Percentiles rank a stretch among this genome's conserved stretches.
These are phyloP conservation scores for Nitzschia sp. DNA, from an alignment of 108 stramenopile species.

Conservation along the genomic window DNA sequence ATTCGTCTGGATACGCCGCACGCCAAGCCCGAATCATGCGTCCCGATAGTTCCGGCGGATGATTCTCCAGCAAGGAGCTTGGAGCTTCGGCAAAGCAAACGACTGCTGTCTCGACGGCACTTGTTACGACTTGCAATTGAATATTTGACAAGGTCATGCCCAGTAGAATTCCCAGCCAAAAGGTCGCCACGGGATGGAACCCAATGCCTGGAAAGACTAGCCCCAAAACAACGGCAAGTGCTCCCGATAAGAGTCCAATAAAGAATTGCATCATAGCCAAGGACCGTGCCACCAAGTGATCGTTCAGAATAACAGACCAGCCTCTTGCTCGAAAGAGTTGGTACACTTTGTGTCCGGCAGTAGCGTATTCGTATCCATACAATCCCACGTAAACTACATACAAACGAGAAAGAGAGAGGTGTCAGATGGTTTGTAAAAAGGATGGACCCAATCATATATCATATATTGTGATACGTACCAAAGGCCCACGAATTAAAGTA, in stretches of 20 bases:
- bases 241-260: constrained; percentile 59
- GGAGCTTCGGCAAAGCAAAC: constrained; percentile 89
- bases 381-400: constrained; percentile 61
- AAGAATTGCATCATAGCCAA: constrained; percentile 49
- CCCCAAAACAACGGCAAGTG: constrained; percentile 29
- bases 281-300: constrained; percentile 53
- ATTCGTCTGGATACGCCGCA: constrained; percentile 67
- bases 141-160: constrained; percentile 44
- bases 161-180: constrained; percentile 26
- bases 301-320: constrained; percentile 68
- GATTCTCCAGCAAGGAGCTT: constrained; percentile 41
- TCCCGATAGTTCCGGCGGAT: constrained; percentile 49
- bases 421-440: not conserved
- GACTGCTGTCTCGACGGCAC: constrained; percentile 79
- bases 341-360: constrained; percentile 65
- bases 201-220: not conserved
- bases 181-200: not conserved
- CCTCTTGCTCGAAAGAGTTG: constrained; percentile 59
- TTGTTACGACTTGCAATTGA: constrained; percentile 59
- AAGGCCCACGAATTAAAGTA: constrained; percentile 76
- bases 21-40: constrained; percentile 69
- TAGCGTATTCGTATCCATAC: constrained; percentile 76
- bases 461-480: constrained; percentile 25
- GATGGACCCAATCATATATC: not conserved
- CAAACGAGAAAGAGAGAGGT: not conserved